Conservation (phyloP, 2,329 filamentous ascomycete species). For the Magnaporthiopsis incrustans region DNA sequence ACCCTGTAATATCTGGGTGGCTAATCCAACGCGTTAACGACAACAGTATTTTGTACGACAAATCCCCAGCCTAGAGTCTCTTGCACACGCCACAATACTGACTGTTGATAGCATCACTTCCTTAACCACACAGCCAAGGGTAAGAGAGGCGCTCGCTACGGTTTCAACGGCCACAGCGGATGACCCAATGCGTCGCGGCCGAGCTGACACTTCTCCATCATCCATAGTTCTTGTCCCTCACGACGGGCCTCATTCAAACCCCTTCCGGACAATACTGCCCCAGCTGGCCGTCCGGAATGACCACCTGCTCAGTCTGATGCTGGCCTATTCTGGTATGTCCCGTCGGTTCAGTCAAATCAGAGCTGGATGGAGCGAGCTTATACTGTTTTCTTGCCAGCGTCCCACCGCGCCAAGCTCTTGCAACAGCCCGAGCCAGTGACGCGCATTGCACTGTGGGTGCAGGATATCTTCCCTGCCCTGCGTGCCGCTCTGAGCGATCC, state of each 20-base stretch:
- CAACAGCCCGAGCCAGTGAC: constrained; percentile 66
- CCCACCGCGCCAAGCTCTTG: constrained; percentile 68
- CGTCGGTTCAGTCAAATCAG: neutral
- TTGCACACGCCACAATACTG: neutral
- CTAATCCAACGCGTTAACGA: constrained; percentile 8
- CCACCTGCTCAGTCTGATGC: constrained; percentile 66
- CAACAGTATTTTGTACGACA: constrained; percentile 32
- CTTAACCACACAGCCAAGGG: constrained; percentile 66
- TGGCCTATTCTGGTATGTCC: constrained; percentile 59
- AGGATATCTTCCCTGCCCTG: constrained; percentile 68
- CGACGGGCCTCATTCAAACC: constrained; percentile 44
- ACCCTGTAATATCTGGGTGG: neutral
- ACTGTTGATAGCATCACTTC: constrained; percentile 41
- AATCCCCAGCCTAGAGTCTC: neutral
- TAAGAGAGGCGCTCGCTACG: neutral
- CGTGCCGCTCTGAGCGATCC: constrained; percentile 57
- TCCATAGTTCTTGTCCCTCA: constrained; percentile 38
- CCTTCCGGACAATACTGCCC: constrained; percentile 40
- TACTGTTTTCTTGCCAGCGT: constrained; percentile 38
- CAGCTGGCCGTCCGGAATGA: constrained; percentile 60
- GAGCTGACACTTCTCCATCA: neutral
- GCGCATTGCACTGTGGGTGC: constrained; percentile 73
- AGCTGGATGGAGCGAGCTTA: neutral
- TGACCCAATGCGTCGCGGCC: too few species aligned
- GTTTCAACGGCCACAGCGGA: too few species aligned